Percentiles rank a stretch among this genome's conserved stretches.
Conservation (phyloP, 2,329 filamentous ascomycete genomes). For the Nakataea oryzae region DNA sequence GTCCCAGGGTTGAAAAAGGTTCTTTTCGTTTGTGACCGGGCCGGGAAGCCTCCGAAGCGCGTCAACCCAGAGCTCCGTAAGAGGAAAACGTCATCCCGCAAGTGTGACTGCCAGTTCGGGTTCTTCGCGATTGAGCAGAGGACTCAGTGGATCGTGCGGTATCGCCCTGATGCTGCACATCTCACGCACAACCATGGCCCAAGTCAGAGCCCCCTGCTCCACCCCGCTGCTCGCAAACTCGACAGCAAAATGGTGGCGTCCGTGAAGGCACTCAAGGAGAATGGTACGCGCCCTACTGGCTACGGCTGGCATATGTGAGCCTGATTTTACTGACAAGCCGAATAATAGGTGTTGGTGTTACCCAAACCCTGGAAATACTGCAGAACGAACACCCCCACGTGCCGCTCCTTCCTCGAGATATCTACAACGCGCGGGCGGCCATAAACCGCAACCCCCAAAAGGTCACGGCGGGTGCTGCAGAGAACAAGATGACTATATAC, state of each 20-base stretch:
- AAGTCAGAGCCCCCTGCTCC: slow-evolving; percentile 55
- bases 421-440: slow-evolving; percentile 57
- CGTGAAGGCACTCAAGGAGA: slow-evolving; percentile 55
- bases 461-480: slow-evolving; percentile 46
- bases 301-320: background rate
- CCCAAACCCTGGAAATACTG: slow-evolving; percentile 55
- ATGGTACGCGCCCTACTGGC: slow-evolving; percentile 34
- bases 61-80: slow-evolving; percentile 56
- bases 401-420: slow-evolving; percentile 52
- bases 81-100: slow-evolving; percentile 56
- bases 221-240: slow-evolving; percentile 54
- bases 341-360: slow-evolving; percentile 48
- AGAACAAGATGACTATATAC: slow-evolving; percentile 53
- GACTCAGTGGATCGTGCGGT: slow-evolving; percentile 56
- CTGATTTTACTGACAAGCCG: slow-evolving; percentile 4
- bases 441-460: slow-evolving; percentile 57
- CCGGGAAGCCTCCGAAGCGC: slow-evolving; percentile 49
- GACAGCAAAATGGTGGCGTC: slow-evolving; percentile 59
- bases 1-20: slow-evolving; percentile 59
- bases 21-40: slow-evolving; percentile 55
- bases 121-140: slow-evolving; percentile 60
- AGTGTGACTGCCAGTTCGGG: slow-evolving; percentile 60
- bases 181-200: slow-evolving; percentile 54
- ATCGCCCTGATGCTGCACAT: slow-evolving; percentile 48
- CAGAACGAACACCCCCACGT: slow-evolving; percentile 54